phyloP scores from a whole-genome alignment of 2,329 filamentous ascomycete genomes.

The Moelleriella libera region DNA sequence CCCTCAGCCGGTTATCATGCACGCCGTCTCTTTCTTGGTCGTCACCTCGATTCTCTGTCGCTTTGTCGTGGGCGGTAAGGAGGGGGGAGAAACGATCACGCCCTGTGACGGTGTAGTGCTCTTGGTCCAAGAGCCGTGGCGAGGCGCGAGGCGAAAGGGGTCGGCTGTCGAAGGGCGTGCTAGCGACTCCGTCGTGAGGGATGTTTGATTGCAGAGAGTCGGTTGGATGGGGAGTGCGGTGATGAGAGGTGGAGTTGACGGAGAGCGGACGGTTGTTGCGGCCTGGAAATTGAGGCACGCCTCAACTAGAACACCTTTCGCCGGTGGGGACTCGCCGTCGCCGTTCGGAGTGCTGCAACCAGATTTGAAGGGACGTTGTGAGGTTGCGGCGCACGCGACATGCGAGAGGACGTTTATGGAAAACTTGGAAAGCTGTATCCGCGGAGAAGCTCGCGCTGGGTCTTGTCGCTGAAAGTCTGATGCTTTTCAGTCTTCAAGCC shows the following conservation, averaged over 20 bases:
- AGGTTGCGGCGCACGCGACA: no score
- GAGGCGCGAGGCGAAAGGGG: neutral
- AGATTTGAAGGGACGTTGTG: no score
- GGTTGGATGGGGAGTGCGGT: conserved; percentile 2
- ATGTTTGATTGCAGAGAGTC: neutral
- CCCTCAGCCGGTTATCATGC: conserved; percentile 16
- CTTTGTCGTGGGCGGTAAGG: neutral
- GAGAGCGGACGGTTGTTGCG: conserved; percentile 2
- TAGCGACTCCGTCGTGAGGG: neutral
- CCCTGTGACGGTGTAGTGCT: neutral
- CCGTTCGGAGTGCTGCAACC: no score
- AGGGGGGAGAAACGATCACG: neutral
- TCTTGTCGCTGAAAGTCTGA: no score
- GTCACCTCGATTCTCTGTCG: neutral
- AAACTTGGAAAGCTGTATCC: no score
- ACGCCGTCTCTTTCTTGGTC: no score
- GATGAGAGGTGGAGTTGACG: conserved; percentile 6
- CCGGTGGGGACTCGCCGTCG: no score
- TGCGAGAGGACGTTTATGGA: no score
- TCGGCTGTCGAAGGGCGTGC: neutral
- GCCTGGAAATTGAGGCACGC: conserved; percentile 20
- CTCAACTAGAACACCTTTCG: no score
- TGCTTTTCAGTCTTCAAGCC: no score
- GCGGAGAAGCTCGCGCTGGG: no score
- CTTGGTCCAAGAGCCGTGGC: neutral